Evolutionary conservation across 1,284 basidiomycete genomes (phyloP), one percentile per base, ranked within the genome.

Genomic region (Sanghuangporus weigelae): DNA sequence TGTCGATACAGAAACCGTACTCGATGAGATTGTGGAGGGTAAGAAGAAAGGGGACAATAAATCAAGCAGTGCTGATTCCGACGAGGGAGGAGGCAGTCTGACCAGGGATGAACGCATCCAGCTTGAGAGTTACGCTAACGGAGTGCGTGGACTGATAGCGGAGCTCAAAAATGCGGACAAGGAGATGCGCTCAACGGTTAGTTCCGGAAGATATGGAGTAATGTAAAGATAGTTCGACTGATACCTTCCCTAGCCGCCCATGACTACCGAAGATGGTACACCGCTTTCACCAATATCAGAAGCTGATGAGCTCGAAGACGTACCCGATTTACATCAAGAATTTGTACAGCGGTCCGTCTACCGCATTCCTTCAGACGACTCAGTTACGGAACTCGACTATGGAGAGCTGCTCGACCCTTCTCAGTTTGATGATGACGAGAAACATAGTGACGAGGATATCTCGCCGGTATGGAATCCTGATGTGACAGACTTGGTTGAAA

Each of bases 231-330:
- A 4, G 16, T 7, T 14, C 7, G 31, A 35, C 10, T 51, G 42
- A 51, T 19, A 50, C 44, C 48, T 14, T 36, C 23, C 19, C 31
- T 59, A 60, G 59, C 59, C 59, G 2, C 59, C 59, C 8, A 51
- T 42, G 51, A 53, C 39, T n/a, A 38, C 51, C 21, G 35, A 35
- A 5, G 49, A 54, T 8, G 59, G 59, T 12, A 60, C 49, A 21
- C 59, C 59, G n/a, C 49, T 60, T 4, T 60, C 59, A 23, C 48
- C 59, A 10, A 60, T 60, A 38, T 26, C 21, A 10, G 59, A 60
- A 42, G 59, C 19, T 16, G 54, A 56, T 10, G 54, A 56, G 23
- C 54, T 36, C 19, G 57, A 46, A 46, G 44, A 7, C 12, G 44
- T n/a, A n/a, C 44, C 21, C 16, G 44, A 46, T 16, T n/a, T 19